Evolutionary conservation across 2,329 filamentous ascomycete species (phyloP).

Genomic region (Diaporthe humulicola): DNA sequence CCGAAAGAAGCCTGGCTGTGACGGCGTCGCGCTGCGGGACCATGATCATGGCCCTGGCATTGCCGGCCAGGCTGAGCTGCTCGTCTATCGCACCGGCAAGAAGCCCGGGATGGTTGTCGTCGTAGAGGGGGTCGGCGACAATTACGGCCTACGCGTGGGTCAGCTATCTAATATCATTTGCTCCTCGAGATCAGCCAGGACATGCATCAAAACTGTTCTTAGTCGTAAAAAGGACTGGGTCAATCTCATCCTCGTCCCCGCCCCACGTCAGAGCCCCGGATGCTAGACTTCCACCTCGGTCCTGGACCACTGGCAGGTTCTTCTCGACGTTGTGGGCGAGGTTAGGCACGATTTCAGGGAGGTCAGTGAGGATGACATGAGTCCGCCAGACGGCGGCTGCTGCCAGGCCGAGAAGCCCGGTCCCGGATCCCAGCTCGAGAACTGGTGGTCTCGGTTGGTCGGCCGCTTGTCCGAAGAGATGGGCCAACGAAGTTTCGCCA

Average conservation of each 20-base stretch:
- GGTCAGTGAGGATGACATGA: slow-evolving; percentile 82
- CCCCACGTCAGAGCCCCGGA: slow-evolving; percentile 84
- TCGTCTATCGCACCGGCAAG: slow-evolving; percentile 77
- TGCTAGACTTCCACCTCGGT: slow-evolving; percentile 67
- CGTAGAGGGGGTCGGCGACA: slow-evolving; percentile 89
- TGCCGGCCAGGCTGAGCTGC: slow-evolving; percentile 70
- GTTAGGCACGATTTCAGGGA: slow-evolving; percentile 87
- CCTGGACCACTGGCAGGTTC: slow-evolving; percentile 71
- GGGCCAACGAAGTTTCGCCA: slow-evolving; percentile 57
- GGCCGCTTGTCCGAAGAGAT: slow-evolving; percentile 56
- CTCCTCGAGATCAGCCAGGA: slow-evolving; percentile 21
- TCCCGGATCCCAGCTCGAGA: slow-evolving; percentile 90
- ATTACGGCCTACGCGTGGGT: slow-evolving; percentile 74
- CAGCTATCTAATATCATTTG: slow-evolving; percentile 37
- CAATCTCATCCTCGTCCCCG: slow-evolving; percentile 60
- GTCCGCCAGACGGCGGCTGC: slow-evolving; percentile 79
- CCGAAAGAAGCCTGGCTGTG: slow-evolving; percentile 70
- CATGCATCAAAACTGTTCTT: slow-evolving; percentile 66
- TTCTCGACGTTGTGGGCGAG: slow-evolving; percentile 78
- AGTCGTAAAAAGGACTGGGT: slow-evolving; percentile 58
- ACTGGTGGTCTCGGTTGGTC: slow-evolving; percentile 53
- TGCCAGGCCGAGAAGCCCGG: slow-evolving; percentile 89
- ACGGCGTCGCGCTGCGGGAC: slow-evolving; percentile 83
- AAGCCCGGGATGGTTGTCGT: slow-evolving; percentile 82
- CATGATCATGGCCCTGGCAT: slow-evolving; percentile 81